A percentile compares a stretch with the other conserved stretches of the same genome.
phyloP scores from a whole-genome alignment of 192 early-diverging fungal genomes.

The Coemansia sp. region DNA sequence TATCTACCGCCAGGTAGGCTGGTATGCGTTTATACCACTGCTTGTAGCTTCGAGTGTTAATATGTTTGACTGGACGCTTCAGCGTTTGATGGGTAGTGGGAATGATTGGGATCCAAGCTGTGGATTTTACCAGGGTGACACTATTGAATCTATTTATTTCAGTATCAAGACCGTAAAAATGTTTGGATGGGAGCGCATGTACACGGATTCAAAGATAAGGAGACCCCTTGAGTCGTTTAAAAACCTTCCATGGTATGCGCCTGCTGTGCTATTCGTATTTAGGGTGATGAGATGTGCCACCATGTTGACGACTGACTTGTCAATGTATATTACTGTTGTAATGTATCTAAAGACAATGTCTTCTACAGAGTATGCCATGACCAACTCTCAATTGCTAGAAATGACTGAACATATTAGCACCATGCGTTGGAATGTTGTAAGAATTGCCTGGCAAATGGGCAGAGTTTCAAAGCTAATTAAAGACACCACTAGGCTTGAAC shows the following conservation, averaged over 20 bases:
- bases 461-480: not conserved
- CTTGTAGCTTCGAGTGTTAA: not conserved
- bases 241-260: constrained; percentile 1
- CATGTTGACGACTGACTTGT: not conserved
- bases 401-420: not conserved
- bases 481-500: not conserved
- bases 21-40: not conserved
- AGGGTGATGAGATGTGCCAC: not conserved
- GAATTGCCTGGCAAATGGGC: not conserved
- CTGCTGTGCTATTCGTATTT: not conserved
- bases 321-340: not conserved
- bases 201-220: not conserved
- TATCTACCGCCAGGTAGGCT: not conserved
- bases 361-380: not conserved
- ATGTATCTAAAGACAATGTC: not conserved
- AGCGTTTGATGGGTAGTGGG: not conserved
- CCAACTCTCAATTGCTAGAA: constrained; percentile 1
- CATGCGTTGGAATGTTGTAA: not conserved
- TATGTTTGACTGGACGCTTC: not conserved
- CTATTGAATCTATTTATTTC: not conserved
- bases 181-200: constrained; percentile 11
- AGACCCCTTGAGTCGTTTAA: not conserved
- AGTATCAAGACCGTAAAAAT: constrained; percentile 8
- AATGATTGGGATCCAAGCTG: not conserved
- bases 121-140: not conserved